A percentile compares a stretch with the other conserved stretches of the same genome.
phyloP scores from a whole-genome alignment of 176 grass and related monocot genomes.

The Ensete glaucum region DNA sequence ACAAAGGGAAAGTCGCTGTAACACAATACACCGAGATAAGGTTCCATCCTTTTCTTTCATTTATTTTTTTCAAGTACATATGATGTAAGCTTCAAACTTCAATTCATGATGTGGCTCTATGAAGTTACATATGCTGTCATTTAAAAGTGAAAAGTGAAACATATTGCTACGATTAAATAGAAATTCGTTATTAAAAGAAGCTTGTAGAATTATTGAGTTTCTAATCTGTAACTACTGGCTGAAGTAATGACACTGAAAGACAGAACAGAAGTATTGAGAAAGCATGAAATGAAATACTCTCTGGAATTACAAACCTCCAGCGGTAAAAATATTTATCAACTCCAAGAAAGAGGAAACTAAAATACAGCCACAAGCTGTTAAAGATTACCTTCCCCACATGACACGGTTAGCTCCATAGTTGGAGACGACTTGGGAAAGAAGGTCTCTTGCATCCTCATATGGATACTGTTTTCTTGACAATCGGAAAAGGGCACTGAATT shows the following conservation, averaged over 20 bases:
- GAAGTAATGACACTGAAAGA: too few species aligned
- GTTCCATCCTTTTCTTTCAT: background rate
- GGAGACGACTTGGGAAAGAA: slow-evolving; percentile 49
- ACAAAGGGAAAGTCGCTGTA: slow-evolving; percentile 80
- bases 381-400: slow-evolving; percentile 75
- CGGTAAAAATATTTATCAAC: background rate
- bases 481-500: slow-evolving; percentile 85
- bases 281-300: too few species aligned
- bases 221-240: too few species aligned
- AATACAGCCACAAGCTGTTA: background rate
- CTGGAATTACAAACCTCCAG: too few species aligned
- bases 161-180: background rate
- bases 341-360: background rate
- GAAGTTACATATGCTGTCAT: background rate
- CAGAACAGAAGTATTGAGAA: too few species aligned
- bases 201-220: background rate
- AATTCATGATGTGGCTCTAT: background rate
- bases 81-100: too few species aligned
- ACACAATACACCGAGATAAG: slow-evolving; percentile 3
- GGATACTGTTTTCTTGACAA: slow-evolving; percentile 65
- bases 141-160: background rate
- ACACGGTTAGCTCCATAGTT: slow-evolving; percentile 59
- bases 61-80: too few species aligned
- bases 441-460: slow-evolving; percentile 50
- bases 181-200: background rate